phyloP scores from a whole-genome alignment of 2,329 filamentous ascomycete genomes.

The Pyrenochaeta sp. region DNA sequence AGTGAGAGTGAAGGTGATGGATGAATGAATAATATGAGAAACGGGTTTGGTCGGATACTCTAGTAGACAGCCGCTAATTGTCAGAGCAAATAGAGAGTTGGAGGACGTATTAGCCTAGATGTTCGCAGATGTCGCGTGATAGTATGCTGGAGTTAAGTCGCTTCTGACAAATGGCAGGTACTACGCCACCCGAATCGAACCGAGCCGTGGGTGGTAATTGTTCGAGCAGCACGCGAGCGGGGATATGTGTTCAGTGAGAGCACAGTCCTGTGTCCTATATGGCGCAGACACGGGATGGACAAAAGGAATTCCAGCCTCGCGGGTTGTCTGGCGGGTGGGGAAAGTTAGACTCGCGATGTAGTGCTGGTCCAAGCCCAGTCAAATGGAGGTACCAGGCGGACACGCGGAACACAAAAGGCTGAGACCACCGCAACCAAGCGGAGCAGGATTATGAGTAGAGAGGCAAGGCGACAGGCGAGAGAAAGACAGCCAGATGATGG shows the following conservation, averaged over 20 bases:
- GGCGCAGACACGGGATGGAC: conserved; percentile 21
- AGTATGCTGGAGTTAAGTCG: conserved; percentile 3
- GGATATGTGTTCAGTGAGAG: neutral
- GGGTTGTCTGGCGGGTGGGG: conserved; percentile 13
- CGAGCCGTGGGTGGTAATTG: too few species aligned
- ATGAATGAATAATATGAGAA: neutral
- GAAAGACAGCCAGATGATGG: neutral
- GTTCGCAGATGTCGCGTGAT: conserved; percentile 11
- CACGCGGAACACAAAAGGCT: conserved; percentile 8
- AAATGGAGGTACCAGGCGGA: conserved; percentile 12
- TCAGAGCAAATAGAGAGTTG: neutral
- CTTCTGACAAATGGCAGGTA: conserved; percentile 1
- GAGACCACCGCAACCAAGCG: conserved; percentile 1
- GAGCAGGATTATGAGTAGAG: conserved; percentile 4
- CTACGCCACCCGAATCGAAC: conserved; percentile 8
- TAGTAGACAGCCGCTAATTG: neutral
- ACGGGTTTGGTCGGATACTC: neutral
- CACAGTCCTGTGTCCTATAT: neutral
- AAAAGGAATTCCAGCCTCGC: conserved; percentile 20
- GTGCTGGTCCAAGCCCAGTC: too few species aligned
- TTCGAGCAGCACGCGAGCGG: too few species aligned
- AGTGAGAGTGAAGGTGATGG: neutral
- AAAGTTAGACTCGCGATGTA: too few species aligned
- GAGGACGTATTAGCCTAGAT: conserved; percentile 1
- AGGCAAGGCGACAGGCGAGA: conserved; percentile 4